Conservation (phyloP, 768 basidiomycete genomes). For the Dacryopinax spathularia region DNA sequence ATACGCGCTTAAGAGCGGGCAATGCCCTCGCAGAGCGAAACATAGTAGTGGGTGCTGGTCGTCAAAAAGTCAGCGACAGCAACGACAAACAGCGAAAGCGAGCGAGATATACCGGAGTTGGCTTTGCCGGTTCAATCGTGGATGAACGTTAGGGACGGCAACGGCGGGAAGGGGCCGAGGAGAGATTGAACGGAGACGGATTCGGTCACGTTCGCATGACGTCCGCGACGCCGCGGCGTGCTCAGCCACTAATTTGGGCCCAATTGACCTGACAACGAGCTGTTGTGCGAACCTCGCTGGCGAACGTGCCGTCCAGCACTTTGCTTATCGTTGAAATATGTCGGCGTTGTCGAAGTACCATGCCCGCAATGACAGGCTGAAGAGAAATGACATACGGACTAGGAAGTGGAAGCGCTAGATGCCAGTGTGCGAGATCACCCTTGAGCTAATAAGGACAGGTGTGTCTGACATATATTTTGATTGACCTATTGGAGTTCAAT, state of each 20-base stretch:
- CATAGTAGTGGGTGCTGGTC: neutral
- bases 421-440: too few species aligned
- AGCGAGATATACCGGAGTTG: neutral
- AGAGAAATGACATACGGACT: too few species aligned
- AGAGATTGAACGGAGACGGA: neutral
- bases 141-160: neutral
- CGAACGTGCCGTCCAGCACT: neutral
- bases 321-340: too few species aligned
- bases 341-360: too few species aligned
- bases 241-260: neutral
- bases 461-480: too few species aligned
- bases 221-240: neutral
- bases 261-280: neutral
- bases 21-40: neutral
- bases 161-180: too few species aligned
- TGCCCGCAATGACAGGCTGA: too few species aligned
- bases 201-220: constrained; percentile 3
- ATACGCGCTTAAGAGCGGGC: neutral
- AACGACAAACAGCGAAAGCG: neutral
- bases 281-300: neutral
- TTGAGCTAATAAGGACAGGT: too few species aligned
- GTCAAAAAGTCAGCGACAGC: neutral
- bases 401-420: too few species aligned
- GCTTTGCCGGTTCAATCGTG: neutral
- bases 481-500: too few species aligned